These are phyloP conservation scores for Fragaria iinumae DNA, from an alignment of 306 rosid species.

Conservation along the genomic window DNA sequence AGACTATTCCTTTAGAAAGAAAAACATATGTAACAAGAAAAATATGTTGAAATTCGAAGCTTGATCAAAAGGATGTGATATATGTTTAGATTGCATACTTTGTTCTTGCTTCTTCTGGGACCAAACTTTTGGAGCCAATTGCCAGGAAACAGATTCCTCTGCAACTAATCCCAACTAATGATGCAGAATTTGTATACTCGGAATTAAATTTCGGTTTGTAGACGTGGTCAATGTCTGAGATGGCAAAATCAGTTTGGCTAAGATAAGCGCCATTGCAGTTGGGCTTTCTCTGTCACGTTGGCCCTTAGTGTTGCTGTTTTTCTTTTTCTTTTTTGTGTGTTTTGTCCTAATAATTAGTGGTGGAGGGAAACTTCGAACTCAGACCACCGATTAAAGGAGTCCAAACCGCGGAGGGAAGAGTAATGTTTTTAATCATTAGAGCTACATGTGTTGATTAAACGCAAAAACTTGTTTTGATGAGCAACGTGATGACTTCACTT, in stretches of 20 bases:
- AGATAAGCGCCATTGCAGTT: background rate
- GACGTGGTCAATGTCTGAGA: slow-evolving; percentile 9
- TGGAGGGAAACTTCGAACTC: background rate
- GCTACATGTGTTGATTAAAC: background rate
- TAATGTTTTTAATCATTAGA: background rate
- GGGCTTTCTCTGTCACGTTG: slow-evolving; percentile 3
- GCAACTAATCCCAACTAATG: background rate
- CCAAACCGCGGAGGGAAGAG: background rate
- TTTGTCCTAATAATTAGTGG: background rate
- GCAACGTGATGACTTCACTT: background rate
- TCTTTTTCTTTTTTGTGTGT: no score
- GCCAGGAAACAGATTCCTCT: background rate
- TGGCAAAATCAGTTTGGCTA: slow-evolving; percentile 4
- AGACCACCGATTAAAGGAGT: background rate
- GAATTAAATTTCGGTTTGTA: background rate
- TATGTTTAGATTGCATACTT: slow-evolving; percentile 2
- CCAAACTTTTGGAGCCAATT: slow-evolving; percentile 9
- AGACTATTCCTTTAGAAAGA: background rate
- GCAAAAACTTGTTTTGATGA: background rate
- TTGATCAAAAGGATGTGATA: background rate
- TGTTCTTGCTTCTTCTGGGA: slow-evolving; percentile 15
- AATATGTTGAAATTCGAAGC: background rate
- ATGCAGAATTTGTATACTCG: background rate
- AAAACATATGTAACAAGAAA: background rate
- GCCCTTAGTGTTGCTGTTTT: background rate